Evolutionary conservation across 1,139 yeast species (phyloP).

Genomic region (Yamadazyma blattariae): DNA sequence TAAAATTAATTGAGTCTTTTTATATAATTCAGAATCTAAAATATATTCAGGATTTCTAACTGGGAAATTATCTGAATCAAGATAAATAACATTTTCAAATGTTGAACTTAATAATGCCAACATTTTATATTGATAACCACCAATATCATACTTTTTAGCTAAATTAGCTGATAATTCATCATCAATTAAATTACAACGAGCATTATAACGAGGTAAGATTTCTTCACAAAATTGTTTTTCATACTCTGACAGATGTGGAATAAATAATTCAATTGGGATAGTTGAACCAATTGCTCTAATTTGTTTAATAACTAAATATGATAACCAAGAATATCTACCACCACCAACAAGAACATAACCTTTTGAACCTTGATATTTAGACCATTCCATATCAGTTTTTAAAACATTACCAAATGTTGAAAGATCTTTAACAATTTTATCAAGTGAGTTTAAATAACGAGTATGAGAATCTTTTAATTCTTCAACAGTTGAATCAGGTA

Average conservation of each 20-base stretch:
- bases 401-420: constrained; percentile 40
- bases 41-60: constrained; percentile 51
- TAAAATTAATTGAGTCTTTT: constrained; percentile 42
- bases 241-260: constrained; percentile 50
- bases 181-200: constrained; percentile 52
- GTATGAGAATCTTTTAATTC: constrained; percentile 33
- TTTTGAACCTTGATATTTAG: constrained; percentile 27
- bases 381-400: constrained; percentile 36
- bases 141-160: constrained; percentile 31
- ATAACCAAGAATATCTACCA: constrained; percentile 43
- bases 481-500: constrained; percentile 28
- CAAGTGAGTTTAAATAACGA: constrained; percentile 30
- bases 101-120: constrained; percentile 57
- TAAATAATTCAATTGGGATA: constrained; percentile 45
- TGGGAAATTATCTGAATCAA: constrained; percentile 72
- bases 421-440: constrained; percentile 27
- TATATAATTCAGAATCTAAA: constrained; percentile 38
- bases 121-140: constrained; percentile 63
- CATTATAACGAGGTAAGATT: constrained; percentile 49
- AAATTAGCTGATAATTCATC: constrained; percentile 24
- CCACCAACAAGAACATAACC: constrained; percentile 48
- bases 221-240: constrained; percentile 53
- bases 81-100: constrained; percentile 56
- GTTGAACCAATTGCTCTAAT: constrained; percentile 37
- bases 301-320: constrained; percentile 42